Conservation (phyloP, 306 rosid genomes). For the Trichosanthes truncata region DNA sequence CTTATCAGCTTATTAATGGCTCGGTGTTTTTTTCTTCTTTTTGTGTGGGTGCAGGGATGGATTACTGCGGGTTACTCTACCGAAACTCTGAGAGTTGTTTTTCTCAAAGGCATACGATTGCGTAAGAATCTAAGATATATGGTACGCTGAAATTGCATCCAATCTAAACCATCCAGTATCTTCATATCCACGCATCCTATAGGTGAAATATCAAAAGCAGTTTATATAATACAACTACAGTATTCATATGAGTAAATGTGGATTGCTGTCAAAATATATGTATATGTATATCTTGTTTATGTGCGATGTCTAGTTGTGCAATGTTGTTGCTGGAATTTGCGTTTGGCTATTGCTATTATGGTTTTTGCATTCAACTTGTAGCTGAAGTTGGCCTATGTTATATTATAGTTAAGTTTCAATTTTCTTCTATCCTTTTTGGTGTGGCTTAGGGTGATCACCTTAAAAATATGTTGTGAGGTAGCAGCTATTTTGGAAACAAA, state of each 20-base stretch:
- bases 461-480: neutral
- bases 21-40: neutral
- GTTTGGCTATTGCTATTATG: neutral
- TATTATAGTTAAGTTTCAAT: neutral
- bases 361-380: neutral
- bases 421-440: neutral
- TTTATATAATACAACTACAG: neutral
- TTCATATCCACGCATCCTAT: neutral
- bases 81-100: constrained; percentile 35
- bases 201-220: neutral
- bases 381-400: neutral
- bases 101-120: neutral
- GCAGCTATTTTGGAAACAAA: neutral
- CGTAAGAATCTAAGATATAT: neutral
- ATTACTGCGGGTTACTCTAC: constrained; percentile 49
- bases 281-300: neutral
- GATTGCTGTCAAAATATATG: neutral
- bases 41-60: constrained; percentile 53
- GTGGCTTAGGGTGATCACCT: neutral
- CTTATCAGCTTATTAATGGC: neutral
- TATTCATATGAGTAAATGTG: neutral
- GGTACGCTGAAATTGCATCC: neutral
- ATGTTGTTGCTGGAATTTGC: neutral
- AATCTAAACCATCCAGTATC: neutral
- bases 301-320: neutral